Evolutionary conservation across 805 yeast species (phyloP).

Genomic region (Blastobotrys attinorum): DNA sequence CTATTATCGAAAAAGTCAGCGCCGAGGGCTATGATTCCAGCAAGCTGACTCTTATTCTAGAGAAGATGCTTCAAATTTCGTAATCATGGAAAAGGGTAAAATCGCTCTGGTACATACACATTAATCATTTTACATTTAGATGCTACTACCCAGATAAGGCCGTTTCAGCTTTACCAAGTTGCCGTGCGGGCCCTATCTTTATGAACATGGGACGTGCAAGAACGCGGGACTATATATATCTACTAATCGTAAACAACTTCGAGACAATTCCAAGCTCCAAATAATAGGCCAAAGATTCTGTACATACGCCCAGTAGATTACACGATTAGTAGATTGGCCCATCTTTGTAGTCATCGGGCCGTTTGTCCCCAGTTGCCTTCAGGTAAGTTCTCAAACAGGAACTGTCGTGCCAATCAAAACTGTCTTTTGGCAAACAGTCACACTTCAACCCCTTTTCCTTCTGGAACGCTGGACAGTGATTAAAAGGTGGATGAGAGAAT

Average conservation of each 20-base stretch:
- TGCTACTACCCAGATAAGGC: too few species aligned
- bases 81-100: slow-evolving; percentile 2
- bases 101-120: background rate
- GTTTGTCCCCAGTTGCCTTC: slow-evolving; percentile 22
- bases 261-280: background rate
- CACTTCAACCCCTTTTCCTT: slow-evolving; percentile 40
- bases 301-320: too few species aligned
- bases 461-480: slow-evolving; percentile 61
- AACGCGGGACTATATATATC: too few species aligned
- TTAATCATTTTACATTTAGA: too few species aligned
- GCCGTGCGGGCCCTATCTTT: too few species aligned
- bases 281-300: too few species aligned
- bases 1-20: slow-evolving; percentile 14
- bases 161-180: too few species aligned
- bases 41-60: slow-evolving; percentile 13
- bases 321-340: too few species aligned
- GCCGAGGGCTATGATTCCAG: slow-evolving; percentile 6
- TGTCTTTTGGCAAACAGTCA: slow-evolving; percentile 36
- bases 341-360: slow-evolving; percentile 4
- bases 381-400: slow-evolving; percentile 29
- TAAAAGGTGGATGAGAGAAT: slow-evolving; percentile 56
- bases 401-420: slow-evolving; percentile 30
- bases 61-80: slow-evolving; percentile 11
- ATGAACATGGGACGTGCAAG: too few species aligned
- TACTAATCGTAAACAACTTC: background rate